Evolutionary conservation across 441 rosid species (phyloP), one percentile per base, ranked within the genome.

Genomic region (Raphanus hybrid): DNA sequence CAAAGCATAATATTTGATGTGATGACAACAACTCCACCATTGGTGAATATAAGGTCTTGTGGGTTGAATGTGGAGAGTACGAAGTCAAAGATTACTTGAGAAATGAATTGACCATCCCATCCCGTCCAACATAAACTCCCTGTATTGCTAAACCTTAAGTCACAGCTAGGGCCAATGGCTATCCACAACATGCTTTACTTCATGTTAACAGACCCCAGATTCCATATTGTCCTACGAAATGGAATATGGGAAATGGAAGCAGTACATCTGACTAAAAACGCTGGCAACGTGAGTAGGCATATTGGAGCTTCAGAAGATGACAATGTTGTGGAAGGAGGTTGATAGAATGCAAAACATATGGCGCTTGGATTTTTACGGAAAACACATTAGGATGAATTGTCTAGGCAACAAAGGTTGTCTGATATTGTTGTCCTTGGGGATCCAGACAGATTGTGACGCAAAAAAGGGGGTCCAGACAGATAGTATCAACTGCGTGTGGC

Each of bases 341-440:
- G 99, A 93, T 97, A 96, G 99, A 96, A 93, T 93, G 97, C 95
- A 97, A 91, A 95, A 91, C 80, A 83, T 87, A 84, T 90, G 90
- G 99, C 91, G 98, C 99, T 91, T 93, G 81, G 99, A 95, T 77
- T 93, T 93, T 88, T 90, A 95, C 12, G 98, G 98, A 85, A 93
- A 90, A 98, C 95, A 93, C 95, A 84, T 92, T 70, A 88, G 39
- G 81, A 96, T 96, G 99, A 93, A 91, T 82, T 92, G 97, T 87
- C 82, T 96, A 86, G 99, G 98, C 88, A 96, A 93, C 94, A 88
- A 79, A 78, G 95, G 91, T 75, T 78, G 81, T 73, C 85, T 93
- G 92, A 91, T 90, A 88, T 88, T 95, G 93, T 72, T 95, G 89
- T 90, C 96, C 35, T 85, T 93, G 83, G 84, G 97, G 77, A 16